Evolutionary conservation across 2,329 filamentous ascomycete genomes (phyloP).

Genomic region (Lasiodiplodia citricola): DNA sequence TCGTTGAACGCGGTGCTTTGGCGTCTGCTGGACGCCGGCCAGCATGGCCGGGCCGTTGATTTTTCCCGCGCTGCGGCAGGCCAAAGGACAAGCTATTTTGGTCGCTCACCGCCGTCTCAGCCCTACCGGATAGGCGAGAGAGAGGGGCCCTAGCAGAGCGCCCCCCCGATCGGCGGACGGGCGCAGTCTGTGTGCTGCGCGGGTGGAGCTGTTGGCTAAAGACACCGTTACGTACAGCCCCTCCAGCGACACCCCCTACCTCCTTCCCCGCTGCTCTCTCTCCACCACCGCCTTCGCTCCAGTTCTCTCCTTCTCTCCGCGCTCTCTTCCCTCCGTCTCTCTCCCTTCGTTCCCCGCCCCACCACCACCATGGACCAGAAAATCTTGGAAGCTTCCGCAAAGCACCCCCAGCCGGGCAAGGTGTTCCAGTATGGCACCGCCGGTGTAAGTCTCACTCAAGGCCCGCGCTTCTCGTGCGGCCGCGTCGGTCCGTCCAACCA

Average conservation of each 20-base stretch:
- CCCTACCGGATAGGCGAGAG: constrained; percentile 17
- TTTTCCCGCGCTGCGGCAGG: constrained; percentile 12
- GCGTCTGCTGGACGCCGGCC: neutral
- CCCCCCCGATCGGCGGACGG: constrained; percentile 19
- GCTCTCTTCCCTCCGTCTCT: neutral
- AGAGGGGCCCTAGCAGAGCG: constrained; percentile 12
- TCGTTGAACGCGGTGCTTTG: neutral
- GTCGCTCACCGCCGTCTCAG: constrained; percentile 24
- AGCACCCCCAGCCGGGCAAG: constrained; percentile 39
- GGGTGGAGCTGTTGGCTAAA: constrained; percentile 21
- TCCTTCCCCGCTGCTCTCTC: constrained; percentile 17
- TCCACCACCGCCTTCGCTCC: constrained; percentile 4
- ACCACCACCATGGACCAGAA: constrained; percentile 30
- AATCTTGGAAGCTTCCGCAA: constrained; percentile 38
- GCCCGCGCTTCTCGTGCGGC: constrained; percentile 24
- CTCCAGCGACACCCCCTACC: constrained; percentile 21
- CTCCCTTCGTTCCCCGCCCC: neutral
- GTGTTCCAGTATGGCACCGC: constrained; percentile 49
- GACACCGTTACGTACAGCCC: constrained; percentile 18
- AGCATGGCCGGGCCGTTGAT: constrained; percentile 21
- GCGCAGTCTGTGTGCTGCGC: constrained; percentile 11
- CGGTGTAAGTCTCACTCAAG: constrained; percentile 51
- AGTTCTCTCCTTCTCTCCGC: constrained; percentile 7
- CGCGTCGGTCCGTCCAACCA: constrained; percentile 29
- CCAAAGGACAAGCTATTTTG: constrained; percentile 8